A percentile compares a stretch with the other conserved stretches of the same genome.
Conservation (phyloP, 148 eudicot genomes). For the Spergularia marina region DNA sequence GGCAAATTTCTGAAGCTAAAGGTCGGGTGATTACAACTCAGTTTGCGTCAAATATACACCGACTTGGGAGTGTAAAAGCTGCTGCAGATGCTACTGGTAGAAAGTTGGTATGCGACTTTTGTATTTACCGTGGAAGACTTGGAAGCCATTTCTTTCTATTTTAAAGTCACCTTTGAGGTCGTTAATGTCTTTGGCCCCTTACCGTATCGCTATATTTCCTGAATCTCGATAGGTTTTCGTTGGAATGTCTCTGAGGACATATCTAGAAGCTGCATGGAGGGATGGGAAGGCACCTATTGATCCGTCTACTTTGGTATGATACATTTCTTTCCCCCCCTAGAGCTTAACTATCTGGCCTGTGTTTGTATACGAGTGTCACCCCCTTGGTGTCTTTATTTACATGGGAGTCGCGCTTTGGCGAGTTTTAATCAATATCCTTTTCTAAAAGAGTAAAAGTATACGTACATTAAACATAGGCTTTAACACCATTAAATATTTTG, state of each 20-base stretch:
- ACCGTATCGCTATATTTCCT: conserved; percentile 3
- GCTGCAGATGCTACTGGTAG: conserved; percentile 96
- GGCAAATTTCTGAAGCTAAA: conserved; percentile 75
- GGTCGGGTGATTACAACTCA: conserved; percentile 97
- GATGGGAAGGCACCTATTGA: conserved; percentile 97
- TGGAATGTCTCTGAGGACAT: conserved; percentile 93
- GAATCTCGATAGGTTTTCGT: conserved; percentile 67
- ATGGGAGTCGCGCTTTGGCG: too few relatives aligned
- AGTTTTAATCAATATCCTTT: too few relatives aligned
- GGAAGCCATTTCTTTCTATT: background rate
- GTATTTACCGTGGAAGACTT: conserved; percentile 9
- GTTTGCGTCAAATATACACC: conserved; percentile 95
- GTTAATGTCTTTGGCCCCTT: background rate
- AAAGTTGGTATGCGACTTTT: conserved; percentile 69
- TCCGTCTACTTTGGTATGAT: conserved; percentile 89
- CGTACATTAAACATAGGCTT: background rate
- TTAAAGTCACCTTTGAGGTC: background rate
- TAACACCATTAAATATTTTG: background rate
- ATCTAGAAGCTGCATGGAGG: conserved; percentile 97
- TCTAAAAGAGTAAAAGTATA: too few relatives aligned
- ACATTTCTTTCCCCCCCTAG: background rate
- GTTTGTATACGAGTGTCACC: too few relatives aligned
- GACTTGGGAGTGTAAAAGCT: conserved; percentile 96
- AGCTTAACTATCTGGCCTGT: too few relatives aligned
- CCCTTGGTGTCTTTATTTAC: too few relatives aligned